Percentiles rank a stretch among this genome's conserved stretches.
phyloP scores from a whole-genome alignment of 257 asterid species.

The Coffea canephora region DNA sequence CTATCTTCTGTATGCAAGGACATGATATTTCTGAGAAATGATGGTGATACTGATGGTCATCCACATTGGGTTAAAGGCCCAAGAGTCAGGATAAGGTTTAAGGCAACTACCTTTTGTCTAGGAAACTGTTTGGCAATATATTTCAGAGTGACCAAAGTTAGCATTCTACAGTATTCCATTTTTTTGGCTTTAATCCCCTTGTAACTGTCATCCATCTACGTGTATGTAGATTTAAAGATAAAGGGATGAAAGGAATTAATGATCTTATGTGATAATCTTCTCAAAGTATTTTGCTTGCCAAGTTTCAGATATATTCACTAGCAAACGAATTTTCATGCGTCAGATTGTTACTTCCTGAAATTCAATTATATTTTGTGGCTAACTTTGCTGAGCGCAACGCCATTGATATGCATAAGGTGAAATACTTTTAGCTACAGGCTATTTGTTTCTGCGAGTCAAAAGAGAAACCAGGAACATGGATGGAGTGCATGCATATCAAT shows the following conservation, averaged over 20 bases:
- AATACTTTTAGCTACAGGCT: neutral
- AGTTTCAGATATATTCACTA: neutral
- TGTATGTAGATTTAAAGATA: neutral
- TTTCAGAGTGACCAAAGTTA: neutral
- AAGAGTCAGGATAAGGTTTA: neutral
- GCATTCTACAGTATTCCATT: neutral
- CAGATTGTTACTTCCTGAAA: neutral
- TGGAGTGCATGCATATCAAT: neutral
- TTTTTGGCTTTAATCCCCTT: neutral
- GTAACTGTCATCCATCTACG: neutral
- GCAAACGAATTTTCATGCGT: neutral
- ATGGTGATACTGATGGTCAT: neutral
- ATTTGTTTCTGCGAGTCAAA: neutral
- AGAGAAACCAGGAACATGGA: neutral
- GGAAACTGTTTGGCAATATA: neutral
- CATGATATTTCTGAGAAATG: neutral
- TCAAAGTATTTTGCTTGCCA: neutral
- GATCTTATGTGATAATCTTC: neutral
- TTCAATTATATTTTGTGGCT: neutral
- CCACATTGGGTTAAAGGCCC: neutral
- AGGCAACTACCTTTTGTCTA: neutral
- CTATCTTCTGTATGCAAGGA: neutral
- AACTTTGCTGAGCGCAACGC: neutral
- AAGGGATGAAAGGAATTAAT: neutral
- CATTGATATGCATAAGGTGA: neutral